Evolutionary conservation across 306 rosid species (phyloP).

Genomic region (Cicer judaicum): DNA sequence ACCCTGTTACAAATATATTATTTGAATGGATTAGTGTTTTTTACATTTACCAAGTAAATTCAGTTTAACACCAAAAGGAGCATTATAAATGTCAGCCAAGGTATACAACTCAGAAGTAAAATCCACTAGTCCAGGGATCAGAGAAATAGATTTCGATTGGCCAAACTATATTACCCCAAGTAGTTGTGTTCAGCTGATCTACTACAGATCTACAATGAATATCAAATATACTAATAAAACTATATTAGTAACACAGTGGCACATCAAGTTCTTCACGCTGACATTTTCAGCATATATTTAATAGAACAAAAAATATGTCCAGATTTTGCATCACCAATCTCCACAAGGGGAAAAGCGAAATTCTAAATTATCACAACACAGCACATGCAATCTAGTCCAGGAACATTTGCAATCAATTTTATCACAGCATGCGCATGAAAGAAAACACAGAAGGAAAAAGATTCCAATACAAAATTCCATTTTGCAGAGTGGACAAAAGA

Average conservation of each 20-base stretch:
- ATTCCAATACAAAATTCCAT: slow-evolving; percentile 33
- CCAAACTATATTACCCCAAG: slow-evolving; percentile 9
- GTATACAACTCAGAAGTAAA: slow-evolving; percentile 10
- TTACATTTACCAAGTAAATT: background rate
- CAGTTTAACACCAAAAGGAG: slow-evolving; percentile 16
- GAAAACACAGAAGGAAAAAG: background rate
- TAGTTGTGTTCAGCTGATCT: slow-evolving; percentile 4
- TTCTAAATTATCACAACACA: slow-evolving; percentile 37
- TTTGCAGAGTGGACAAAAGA: slow-evolving; percentile 15
- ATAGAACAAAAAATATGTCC: slow-evolving; percentile 1
- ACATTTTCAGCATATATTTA: slow-evolving; percentile 13
- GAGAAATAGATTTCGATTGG: background rate
- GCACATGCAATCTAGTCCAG: slow-evolving; percentile 17
- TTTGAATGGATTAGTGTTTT: background rate
- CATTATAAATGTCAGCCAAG: background rate
- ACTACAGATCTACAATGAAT: slow-evolving; percentile 2
- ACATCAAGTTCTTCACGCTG: background rate
- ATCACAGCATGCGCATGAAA: slow-evolving; percentile 11
- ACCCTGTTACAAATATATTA: background rate
- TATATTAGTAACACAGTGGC: background rate
- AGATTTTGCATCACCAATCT: slow-evolving; percentile 14
- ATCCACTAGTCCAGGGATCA: background rate
- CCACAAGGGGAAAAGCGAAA: background rate
- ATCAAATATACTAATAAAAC: slow-evolving; percentile 6
- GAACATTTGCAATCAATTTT: slow-evolving; percentile 31